Evolutionary conservation across 2,329 filamentous ascomycete genomes (phyloP).

Genomic region (Colletotrichum abscissum): DNA sequence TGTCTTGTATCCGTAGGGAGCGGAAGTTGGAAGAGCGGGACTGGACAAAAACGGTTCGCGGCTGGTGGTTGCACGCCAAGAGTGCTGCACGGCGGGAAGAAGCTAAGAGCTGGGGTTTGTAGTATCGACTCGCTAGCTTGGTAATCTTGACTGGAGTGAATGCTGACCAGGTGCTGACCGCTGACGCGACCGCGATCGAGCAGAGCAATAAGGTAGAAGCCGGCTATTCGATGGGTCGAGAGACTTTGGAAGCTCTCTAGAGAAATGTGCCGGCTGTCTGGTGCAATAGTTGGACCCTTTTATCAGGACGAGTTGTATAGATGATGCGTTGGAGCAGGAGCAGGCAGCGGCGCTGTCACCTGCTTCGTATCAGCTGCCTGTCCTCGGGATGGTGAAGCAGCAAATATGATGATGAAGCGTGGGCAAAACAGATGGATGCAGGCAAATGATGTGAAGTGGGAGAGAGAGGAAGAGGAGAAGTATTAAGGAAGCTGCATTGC

Average conservation of each 20-base stretch:
- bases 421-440: not conserved
- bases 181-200: not conserved
- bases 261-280: not conserved
- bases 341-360: not conserved
- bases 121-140: not conserved
- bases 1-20: not conserved
- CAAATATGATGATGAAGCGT: not conserved
- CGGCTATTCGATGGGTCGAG: not conserved
- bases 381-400: not conserved
- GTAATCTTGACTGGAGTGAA: not conserved
- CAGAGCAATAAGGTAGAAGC: not conserved
- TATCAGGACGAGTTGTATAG: not conserved
- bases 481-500: not conserved
- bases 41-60: slow-evolving; percentile 3
- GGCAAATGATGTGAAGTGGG: not conserved
- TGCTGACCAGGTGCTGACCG: not conserved
- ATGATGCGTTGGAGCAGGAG: not conserved
- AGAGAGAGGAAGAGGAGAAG: not conserved
- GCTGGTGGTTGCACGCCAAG: slow-evolving; percentile 4
- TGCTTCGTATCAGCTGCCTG: not conserved
- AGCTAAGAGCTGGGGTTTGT: slow-evolving; percentile 2
- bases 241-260: not conserved
- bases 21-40: not conserved
- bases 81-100: slow-evolving; percentile 21
- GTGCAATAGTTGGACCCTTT: not conserved